phyloP scores from a whole-genome alignment of 305 asterid species.

The Striga hermonthica region DNA sequence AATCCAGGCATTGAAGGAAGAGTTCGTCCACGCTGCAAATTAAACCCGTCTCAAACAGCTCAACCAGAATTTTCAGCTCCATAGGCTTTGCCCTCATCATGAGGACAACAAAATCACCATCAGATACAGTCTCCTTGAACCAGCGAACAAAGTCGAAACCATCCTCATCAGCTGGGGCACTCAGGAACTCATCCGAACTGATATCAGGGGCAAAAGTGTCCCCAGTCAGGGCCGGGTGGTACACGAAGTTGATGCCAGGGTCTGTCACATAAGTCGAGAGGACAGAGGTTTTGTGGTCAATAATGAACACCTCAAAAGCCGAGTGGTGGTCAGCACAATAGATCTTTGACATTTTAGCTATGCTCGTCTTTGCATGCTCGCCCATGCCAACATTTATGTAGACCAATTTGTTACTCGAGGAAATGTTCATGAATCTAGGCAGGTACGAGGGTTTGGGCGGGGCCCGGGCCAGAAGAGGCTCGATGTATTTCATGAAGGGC shows the following conservation, averaged over 20 bases:
- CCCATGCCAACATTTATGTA: conserved; percentile 75
- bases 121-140: conserved; percentile 60
- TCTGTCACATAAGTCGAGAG: conserved; percentile 57
- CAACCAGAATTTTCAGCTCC: conserved; percentile 56
- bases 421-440: conserved; percentile 58
- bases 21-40: conserved; percentile 80
- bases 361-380: conserved; percentile 49
- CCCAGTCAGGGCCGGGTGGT: conserved; percentile 60
- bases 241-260: conserved; percentile 67
- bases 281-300: conserved; percentile 66
- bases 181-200: conserved; percentile 42
- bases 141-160: conserved; percentile 64
- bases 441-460: conserved; percentile 44
- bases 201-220: conserved; percentile 31
- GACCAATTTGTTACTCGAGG: conserved; percentile 63
- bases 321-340: conserved; percentile 45
- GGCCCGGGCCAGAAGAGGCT: conserved; percentile 41
- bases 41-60: conserved; percentile 55
- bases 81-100: conserved; percentile 53
- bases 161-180: conserved; percentile 60
- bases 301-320: conserved; percentile 50
- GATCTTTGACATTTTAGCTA: conserved; percentile 42
- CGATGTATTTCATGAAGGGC: conserved; percentile 57
- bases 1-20: conserved; percentile 60
- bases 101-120: conserved; percentile 69